phyloP scores from a whole-genome alignment of 805 yeast species.

The Suhomyces sp. region DNA sequence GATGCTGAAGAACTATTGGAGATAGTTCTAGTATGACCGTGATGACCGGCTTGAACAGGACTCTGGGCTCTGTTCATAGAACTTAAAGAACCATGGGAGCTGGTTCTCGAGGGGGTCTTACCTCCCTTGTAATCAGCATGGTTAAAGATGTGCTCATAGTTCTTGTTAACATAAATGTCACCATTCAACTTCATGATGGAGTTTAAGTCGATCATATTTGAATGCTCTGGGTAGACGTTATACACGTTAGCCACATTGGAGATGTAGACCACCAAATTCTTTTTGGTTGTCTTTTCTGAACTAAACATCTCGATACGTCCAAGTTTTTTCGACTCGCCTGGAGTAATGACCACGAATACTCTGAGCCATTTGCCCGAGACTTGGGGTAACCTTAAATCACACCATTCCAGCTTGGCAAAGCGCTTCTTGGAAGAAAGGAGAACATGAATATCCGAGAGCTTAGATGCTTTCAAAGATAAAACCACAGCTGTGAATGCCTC shows the following conservation, averaged over 20 bases:
- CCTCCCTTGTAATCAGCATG: slow-evolving; percentile 7
- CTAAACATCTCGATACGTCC: slow-evolving; percentile 58
- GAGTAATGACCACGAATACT: slow-evolving; percentile 50
- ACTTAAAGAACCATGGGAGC: slow-evolving; percentile 19
- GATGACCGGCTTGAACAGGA: slow-evolving; percentile 6
- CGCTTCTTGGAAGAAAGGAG: slow-evolving; percentile 50
- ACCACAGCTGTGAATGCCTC: slow-evolving; percentile 68
- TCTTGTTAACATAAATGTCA: slow-evolving; percentile 48
- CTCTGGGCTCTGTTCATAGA: slow-evolving; percentile 12
- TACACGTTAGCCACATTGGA: slow-evolving; percentile 44
- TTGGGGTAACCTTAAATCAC: slow-evolving; percentile 59
- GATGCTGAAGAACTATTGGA: slow-evolving; percentile 28
- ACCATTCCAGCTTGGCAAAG: slow-evolving; percentile 57
- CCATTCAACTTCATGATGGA: slow-evolving; percentile 58
- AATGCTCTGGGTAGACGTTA: slow-evolving; percentile 60
- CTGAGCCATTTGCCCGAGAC: slow-evolving; percentile 59
- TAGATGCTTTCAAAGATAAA: slow-evolving; percentile 55
- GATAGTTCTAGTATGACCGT: slow-evolving; percentile 18
- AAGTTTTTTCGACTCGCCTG: slow-evolving; percentile 43
- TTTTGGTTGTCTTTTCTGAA: slow-evolving; percentile 48
- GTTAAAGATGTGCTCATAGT: slow-evolving; percentile 32
- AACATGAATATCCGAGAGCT: slow-evolving; percentile 57
- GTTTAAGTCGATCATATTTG: slow-evolving; percentile 56
- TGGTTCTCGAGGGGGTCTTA: slow-evolving; percentile 16
- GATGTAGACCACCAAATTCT: slow-evolving; percentile 51